Base-by-base conservation (phyloP, 2,329 filamentous ascomycete species). In the Paracoccidioides lutzii region DNA sequence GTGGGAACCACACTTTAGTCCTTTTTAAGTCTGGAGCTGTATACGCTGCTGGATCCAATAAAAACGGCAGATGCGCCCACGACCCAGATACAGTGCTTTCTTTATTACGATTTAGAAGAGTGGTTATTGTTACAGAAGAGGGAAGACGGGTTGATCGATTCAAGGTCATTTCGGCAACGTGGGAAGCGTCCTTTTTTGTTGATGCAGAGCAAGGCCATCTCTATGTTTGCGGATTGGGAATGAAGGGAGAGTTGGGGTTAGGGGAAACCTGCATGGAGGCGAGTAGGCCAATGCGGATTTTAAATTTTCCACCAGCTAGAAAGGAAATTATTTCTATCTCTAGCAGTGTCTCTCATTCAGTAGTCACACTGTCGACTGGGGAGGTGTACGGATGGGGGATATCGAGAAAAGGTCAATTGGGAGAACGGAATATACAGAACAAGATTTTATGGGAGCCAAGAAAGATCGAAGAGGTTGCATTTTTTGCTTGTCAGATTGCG, bases 371-470 rank as follows among this genome's bases (percentile, higher is more conserved):
- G 3, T 79, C 79, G 45, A 85, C 86, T 65, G 91, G 90, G 0
- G 78, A 86, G 14, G 83, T 84, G 1, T 95, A 87, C 67, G 90
- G 89, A 2, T 97, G 91, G 91, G 93, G 93, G 0, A 88, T 83
- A 63, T 85, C 87, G 12, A 80, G 89, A 30, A 93, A 95, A 66
- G 88, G 88, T 0, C 91, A 98, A 67, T 73, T 95, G 0, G 90
- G 90, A 0, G 70, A 74, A 44, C 78, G 78, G 0, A 71, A 73
- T 33, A 74, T 72, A 5, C 61, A 55, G 0, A 66, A 71, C 7
- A 73, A 71, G 48, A 69, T 83, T 33, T 67, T 84, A 2, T 77
- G 79, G 71, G 65, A 64, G 14, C 89, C 89, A 4, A 74, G 79
- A 8, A 83, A 76, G 68, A 77, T 95, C 28, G 71, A 14, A 72